Evolutionary conservation across 495 filamentous ascomycete genomes (phyloP).

Genomic region (Apiosordaria backusii): DNA sequence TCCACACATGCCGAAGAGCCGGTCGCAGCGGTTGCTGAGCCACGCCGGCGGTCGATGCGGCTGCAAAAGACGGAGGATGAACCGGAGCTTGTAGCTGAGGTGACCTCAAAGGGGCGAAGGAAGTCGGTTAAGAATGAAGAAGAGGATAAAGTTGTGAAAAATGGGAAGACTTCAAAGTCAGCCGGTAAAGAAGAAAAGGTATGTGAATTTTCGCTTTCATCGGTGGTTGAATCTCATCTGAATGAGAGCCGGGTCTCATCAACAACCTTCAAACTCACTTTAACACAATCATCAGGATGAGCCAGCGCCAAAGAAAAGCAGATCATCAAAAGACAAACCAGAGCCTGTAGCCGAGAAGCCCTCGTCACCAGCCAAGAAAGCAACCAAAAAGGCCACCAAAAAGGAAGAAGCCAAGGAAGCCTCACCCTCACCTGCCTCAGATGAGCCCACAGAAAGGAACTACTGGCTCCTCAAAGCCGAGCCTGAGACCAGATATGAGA

Average conservation of each 20-base stretch:
- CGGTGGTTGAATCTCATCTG: background rate
- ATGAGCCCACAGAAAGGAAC: slow-evolving; percentile 30
- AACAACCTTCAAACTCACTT: background rate
- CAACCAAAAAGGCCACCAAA: slow-evolving; percentile 13
- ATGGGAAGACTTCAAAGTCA: background rate
- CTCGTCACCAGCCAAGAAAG: background rate
- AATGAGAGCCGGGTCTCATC: too few species aligned
- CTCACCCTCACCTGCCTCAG: slow-evolving; percentile 7
- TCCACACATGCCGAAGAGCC: slow-evolving; percentile 17
- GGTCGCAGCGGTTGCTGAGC: slow-evolving; percentile 9
- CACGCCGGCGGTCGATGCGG: slow-evolving; percentile 24
- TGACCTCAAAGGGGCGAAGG: background rate
- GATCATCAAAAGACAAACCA: slow-evolving; percentile 1
- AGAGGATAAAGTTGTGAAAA: slow-evolving; percentile 4
- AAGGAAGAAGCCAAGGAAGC: slow-evolving; percentile 9
- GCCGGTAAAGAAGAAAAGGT: background rate
- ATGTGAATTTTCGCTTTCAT: background rate
- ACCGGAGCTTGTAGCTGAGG: background rate
- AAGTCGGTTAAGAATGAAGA: background rate
- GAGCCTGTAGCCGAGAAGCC: background rate
- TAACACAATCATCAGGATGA: slow-evolving; percentile 5
- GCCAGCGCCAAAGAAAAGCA: slow-evolving; percentile 2
- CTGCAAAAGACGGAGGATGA: slow-evolving; percentile 1
- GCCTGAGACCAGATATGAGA: slow-evolving; percentile 80
- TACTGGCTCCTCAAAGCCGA: slow-evolving; percentile 98